Evolutionary conservation across 164 flowering plant genomes (phyloP), one percentile per base, ranked within the genome.

Genomic region (Tetrastigma voinierianum): DNA sequence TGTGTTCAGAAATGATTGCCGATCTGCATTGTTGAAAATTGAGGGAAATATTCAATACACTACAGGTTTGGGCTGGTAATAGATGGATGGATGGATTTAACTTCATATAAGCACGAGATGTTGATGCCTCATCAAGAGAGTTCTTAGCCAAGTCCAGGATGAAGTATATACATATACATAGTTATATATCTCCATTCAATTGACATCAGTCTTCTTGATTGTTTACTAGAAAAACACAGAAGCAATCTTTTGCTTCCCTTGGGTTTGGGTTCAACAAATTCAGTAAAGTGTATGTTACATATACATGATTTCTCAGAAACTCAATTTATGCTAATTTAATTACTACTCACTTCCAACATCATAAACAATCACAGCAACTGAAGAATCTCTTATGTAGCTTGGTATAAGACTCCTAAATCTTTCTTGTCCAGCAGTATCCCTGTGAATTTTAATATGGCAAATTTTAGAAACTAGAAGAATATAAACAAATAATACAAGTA

Each of bases 381-480:
- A 88, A 73, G 94, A 92, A 80, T 92, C 97, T 72, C 97, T 84
- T 19, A 92, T 92, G 78, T 92, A 92, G 80, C 97, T 91, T 20
- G 97, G 97, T 64, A 92, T 91, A 40, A 91, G 93, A 75, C 96
- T 91, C 75, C 97, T 81, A 72, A 91, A 91, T 71, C 97, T 88
- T 79, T 91, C 96, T 63, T 91, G 97, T 32, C 96, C 96, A 20
- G 97, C 97, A 20, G 97, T 92, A 72, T 91, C 97, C 97, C 97
- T 91, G 85, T 59, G 11, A 57, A 18, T 1, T 45, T n/a, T 16
- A 59, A 51, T 12, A 25, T n/a, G 12, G 9, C 10, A 1, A 23
- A 52, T 25, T 9, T 57, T 18, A 21, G 14, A 62, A 8, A 9
- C 21, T 15, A 54, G 12, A 7, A 67, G 23, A 23, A n/a, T 2